Evolutionary conservation across 108 stramenopile genomes (phyloP).

Genomic region (Schizochytrium sp.): DNA sequence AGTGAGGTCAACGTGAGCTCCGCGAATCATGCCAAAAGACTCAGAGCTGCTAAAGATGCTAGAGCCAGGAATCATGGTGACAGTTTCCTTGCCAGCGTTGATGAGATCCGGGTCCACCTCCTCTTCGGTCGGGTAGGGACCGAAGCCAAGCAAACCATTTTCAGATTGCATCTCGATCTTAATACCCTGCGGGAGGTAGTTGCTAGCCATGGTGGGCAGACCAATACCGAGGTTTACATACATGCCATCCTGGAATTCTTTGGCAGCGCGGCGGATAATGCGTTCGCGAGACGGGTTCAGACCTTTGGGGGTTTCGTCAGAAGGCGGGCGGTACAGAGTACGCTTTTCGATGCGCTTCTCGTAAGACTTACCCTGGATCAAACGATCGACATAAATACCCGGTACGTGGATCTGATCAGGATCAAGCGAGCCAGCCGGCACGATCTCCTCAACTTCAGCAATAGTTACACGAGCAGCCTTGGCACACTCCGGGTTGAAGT

Average conservation of each 20-base stretch:
- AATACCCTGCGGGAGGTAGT: conserved; percentile 86
- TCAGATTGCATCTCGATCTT: conserved; percentile 90
- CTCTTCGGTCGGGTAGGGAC: conserved; percentile 84
- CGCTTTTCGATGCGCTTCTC: conserved; percentile 89
- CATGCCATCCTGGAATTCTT: conserved; percentile 91
- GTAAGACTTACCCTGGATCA: conserved; percentile 82
- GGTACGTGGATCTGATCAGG: conserved; percentile 90
- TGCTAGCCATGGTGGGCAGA: conserved; percentile 86
- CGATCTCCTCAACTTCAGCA: conserved; percentile 90
- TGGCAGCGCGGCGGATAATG: conserved; percentile 87
- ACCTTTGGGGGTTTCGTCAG: neutral
- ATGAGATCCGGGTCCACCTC: conserved; percentile 86
- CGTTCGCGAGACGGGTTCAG: conserved; percentile 80
- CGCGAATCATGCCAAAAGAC: conserved; percentile 92
- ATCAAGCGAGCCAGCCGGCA: conserved; percentile 84
- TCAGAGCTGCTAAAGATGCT: conserved; percentile 83
- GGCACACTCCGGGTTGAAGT: conserved; percentile 91
- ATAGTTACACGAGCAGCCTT: conserved; percentile 86
- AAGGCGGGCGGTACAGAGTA: conserved; percentile 60
- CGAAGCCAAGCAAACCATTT: conserved; percentile 90
- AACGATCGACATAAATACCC: conserved; percentile 88
- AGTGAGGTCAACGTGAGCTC: conserved; percentile 89
- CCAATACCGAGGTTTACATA: conserved; percentile 95
- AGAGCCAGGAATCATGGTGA: conserved; percentile 83
- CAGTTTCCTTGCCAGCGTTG: conserved; percentile 93